Conservation (phyloP, 176 grass and related monocot species). For the Leersia perrieri region DNA sequence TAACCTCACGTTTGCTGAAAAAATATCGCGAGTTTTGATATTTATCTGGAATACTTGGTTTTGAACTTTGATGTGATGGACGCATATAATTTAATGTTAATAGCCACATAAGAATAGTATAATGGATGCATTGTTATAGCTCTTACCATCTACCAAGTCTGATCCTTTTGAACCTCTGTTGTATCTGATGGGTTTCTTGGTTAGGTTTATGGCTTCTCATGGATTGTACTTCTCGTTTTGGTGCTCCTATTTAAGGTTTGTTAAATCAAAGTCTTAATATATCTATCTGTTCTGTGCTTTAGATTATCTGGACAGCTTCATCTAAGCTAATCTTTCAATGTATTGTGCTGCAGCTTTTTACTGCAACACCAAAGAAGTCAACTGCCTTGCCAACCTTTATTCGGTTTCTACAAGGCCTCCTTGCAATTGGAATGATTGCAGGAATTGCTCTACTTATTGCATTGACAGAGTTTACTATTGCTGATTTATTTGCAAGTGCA, state of each 20-base stretch:
- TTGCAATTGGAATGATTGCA: constrained; percentile 69
- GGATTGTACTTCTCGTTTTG: constrained; percentile 75
- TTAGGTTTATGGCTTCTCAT: constrained; percentile 95
- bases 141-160: neutral
- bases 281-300: neutral
- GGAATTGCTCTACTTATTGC: constrained; percentile 60
- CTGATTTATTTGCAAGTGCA: constrained; percentile 84
- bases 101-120: neutral
- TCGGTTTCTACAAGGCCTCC: constrained; percentile 79
- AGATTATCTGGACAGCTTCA: neutral
- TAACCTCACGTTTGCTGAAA: neutral
- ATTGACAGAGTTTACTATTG: constrained; percentile 64
- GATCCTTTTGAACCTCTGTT: neutral
- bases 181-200: constrained; percentile 30
- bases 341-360: constrained; percentile 66
- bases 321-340: constrained; percentile 30
- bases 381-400: constrained; percentile 56
- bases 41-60: neutral
- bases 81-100: neutral
- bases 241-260: constrained; percentile 86
- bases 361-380: constrained; percentile 70
- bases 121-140: neutral
- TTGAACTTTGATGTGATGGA: neutral
- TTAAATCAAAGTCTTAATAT: neutral
- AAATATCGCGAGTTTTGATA: constrained; percentile 1